These are phyloP conservation scores for Phytophthora boehmeriae DNA, from an alignment of 352 stramenopile species.

Conservation along the genomic window DNA sequence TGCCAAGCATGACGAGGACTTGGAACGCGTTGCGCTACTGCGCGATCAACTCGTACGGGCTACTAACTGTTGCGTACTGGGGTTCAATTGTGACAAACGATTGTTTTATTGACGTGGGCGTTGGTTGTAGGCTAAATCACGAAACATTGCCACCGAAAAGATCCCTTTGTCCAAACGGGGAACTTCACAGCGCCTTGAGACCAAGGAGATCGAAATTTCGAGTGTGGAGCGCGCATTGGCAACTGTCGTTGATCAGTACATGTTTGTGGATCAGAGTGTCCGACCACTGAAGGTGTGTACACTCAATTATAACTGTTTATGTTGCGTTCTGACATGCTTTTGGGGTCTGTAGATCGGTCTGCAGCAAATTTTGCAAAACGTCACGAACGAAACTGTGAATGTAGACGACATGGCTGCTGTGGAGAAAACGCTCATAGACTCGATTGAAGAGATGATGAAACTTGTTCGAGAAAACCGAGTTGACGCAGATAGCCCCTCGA, in stretches of 20 bases:
- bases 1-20: constrained; percentile 61
- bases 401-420: constrained; percentile 67
- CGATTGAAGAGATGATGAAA: constrained; percentile 81
- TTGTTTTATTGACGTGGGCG: neutral
- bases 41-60: constrained; percentile 66
- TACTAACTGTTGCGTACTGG: neutral
- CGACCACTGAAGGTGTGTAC: constrained; percentile 71
- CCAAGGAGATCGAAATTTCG: constrained; percentile 73
- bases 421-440: constrained; percentile 59
- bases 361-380: constrained; percentile 81
- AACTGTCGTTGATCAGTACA: constrained; percentile 83
- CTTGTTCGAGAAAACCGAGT: constrained; percentile 50
- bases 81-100: neutral
- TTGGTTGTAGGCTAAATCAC: constrained; percentile 44
- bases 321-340: constrained; percentile 2
- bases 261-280: constrained; percentile 82
- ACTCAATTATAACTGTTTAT: neutral
- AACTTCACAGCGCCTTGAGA: constrained; percentile 71
- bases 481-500: constrained; percentile 22
- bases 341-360: constrained; percentile 66
- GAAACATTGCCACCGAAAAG: constrained; percentile 51
- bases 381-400: constrained; percentile 74
- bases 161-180: constrained; percentile 65
- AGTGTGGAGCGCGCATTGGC: constrained; percentile 60
- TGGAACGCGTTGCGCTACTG: constrained; percentile 56